Percentiles rank a stretch among this genome's conserved stretches.
Evolutionary conservation across 164 flowering plant genomes (phyloP).

Genomic region (Santalum album): DNA sequence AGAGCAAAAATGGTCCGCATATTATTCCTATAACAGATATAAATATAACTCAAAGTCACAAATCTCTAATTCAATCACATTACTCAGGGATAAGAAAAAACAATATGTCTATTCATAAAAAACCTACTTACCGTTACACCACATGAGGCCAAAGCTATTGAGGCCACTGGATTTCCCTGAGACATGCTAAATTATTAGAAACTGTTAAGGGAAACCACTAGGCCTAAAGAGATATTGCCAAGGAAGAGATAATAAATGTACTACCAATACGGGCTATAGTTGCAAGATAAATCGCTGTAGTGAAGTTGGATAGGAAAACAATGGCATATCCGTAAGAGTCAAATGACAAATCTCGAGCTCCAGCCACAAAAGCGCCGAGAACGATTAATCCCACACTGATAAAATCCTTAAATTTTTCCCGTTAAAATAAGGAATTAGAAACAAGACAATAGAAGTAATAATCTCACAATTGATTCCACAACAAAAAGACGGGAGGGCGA

Average conservation of each 20-base stretch:
- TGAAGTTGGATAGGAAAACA: constrained; percentile 70
- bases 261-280: constrained; percentile 87
- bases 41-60: neutral
- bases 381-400: constrained; percentile 90
- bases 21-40: constrained; percentile 46
- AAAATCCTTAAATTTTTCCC: constrained; percentile 34
- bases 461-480: neutral
- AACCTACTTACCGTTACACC: constrained; percentile 73
- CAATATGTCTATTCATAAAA: constrained; percentile 3
- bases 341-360: constrained; percentile 88
- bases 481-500: neutral
- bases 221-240: neutral
- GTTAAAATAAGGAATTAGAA: constrained; percentile 28
- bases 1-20: constrained; percentile 70
- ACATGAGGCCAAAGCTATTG: constrained; percentile 89
- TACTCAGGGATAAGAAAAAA: neutral
- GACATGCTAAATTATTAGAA: constrained; percentile 3
- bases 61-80: neutral
- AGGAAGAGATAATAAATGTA: neutral
- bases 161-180: constrained; percentile 84
- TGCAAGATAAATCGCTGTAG: constrained; percentile 93
- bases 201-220: neutral
- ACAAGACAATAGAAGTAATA: constrained; percentile 7
- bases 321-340: constrained; percentile 73
- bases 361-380: constrained; percentile 89